Percentiles rank a stretch among this genome's conserved stretches.
phyloP scores from a whole-genome alignment of 2,329 filamentous ascomycete genomes.

The Fusarium sp. region DNA sequence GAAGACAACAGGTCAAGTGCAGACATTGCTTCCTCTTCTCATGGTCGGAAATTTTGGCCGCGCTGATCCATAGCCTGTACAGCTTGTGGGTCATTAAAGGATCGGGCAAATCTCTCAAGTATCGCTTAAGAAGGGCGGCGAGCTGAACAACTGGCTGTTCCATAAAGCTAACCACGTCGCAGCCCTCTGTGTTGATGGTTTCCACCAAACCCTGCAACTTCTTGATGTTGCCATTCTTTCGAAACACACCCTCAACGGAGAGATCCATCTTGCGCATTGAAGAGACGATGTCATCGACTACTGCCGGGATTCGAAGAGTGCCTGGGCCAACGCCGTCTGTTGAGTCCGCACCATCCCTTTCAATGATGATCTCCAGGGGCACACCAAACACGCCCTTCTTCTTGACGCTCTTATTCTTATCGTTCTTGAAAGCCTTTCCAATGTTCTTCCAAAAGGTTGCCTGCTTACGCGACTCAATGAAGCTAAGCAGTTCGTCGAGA shows the following conservation, averaged over 20 bases:
- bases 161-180: slow-evolving; percentile 86
- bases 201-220: slow-evolving; percentile 88
- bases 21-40: slow-evolving; percentile 86
- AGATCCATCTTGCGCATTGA: slow-evolving; percentile 99
- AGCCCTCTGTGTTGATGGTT: slow-evolving; percentile 85
- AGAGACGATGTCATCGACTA: slow-evolving; percentile 93
- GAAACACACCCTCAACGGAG: slow-evolving; percentile 97
- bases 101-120: slow-evolving; percentile 92
- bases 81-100: slow-evolving; percentile 95
- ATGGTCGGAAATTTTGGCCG: slow-evolving; percentile 86
- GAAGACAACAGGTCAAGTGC: slow-evolving; percentile 89
- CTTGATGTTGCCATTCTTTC: slow-evolving; percentile 99
- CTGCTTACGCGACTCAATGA: slow-evolving; percentile 91
- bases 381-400: slow-evolving; percentile 97
- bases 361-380: slow-evolving; percentile 86
- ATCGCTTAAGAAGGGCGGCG: slow-evolving; percentile 93
- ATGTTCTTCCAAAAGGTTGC: slow-evolving; percentile 99
- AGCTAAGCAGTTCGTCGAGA: slow-evolving; percentile 89
- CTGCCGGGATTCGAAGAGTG: slow-evolving; percentile 87
- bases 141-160: slow-evolving; percentile 93
- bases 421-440: slow-evolving; percentile 93
- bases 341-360: slow-evolving; percentile 95
- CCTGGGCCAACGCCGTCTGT: slow-evolving; percentile 96
- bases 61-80: slow-evolving; percentile 88
- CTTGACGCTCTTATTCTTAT: slow-evolving; percentile 80